These are phyloP conservation scores for Pythium scleroteichum DNA, from an alignment of 352 stramenopile genomes.

Conservation along the genomic window DNA sequence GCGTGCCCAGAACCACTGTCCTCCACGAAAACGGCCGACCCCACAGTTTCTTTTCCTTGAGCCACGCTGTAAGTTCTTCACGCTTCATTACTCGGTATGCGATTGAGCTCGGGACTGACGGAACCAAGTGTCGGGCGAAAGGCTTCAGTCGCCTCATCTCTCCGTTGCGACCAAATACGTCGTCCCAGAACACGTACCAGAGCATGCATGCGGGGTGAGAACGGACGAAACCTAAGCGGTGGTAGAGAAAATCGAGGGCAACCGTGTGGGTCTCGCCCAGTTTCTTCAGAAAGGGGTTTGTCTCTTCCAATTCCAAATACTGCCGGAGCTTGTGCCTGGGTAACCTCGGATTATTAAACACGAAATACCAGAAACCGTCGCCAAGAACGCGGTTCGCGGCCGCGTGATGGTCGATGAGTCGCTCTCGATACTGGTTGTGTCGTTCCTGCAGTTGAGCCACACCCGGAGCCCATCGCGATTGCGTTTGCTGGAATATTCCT, in stretches of 20 bases:
- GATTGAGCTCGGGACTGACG: constrained; percentile 28
- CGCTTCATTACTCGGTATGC: constrained; percentile 39
- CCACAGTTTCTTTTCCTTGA: constrained; percentile 19
- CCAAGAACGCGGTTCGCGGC: constrained; percentile 33
- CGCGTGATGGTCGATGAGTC: constrained; percentile 25
- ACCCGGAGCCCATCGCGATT: constrained; percentile 21
- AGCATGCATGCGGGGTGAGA: constrained; percentile 34
- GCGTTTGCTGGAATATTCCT: constrained; percentile 31
- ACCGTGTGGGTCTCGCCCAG: constrained; percentile 22
- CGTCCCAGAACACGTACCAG: constrained; percentile 58
- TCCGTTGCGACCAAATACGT: constrained; percentile 40
- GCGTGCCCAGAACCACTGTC: constrained; percentile 9
- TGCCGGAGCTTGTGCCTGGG: constrained; percentile 24
- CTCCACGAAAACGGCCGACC: constrained; percentile 19
- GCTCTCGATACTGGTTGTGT: constrained; percentile 30
- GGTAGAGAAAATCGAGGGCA: constrained; percentile 39
- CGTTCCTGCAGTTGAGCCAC: constrained; percentile 17
- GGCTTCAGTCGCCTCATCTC: constrained; percentile 33
- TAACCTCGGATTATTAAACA: constrained; percentile 42
- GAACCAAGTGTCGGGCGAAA: constrained; percentile 29
- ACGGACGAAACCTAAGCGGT: constrained; percentile 34
- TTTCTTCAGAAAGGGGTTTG: constrained; percentile 26
- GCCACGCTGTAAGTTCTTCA: constrained; percentile 31
- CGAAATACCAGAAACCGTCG: constrained; percentile 52
- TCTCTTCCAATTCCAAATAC: constrained; percentile 34